These are phyloP conservation scores for Fusarium luffae DNA, from an alignment of 2,329 filamentous ascomycete species.

Conservation along the genomic window DNA sequence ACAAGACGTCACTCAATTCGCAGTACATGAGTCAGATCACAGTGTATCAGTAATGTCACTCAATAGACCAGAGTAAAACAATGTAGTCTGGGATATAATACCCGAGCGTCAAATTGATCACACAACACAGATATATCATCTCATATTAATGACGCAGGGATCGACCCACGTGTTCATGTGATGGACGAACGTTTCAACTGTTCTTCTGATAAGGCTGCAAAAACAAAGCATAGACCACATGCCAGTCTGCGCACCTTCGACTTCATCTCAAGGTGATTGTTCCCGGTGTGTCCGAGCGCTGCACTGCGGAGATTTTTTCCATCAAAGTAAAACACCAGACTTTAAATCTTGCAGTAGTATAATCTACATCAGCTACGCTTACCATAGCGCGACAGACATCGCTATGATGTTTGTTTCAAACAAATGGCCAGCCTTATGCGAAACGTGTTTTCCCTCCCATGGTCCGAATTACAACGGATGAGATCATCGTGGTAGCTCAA, in stretches of 20 bases:
- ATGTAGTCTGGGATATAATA: neutral
- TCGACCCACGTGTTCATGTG: neutral
- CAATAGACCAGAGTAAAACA: neutral
- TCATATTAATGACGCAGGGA: neutral
- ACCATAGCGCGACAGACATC: neutral
- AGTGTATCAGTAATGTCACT: neutral
- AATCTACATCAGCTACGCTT: neutral
- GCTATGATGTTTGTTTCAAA: conserved; percentile 2
- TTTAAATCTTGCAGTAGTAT: neutral
- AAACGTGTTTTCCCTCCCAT: neutral
- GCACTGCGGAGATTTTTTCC: neutral
- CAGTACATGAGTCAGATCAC: neutral
- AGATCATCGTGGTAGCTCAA: neutral
- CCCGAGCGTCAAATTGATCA: neutral
- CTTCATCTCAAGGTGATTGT: neutral
- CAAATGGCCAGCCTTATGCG: neutral
- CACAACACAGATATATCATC: neutral
- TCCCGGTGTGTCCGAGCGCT: neutral
- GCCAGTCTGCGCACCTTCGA: neutral
- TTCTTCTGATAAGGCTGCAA: neutral
- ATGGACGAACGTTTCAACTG: neutral
- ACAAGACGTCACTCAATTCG: neutral
- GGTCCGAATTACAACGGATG: neutral
- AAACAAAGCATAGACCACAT: neutral
- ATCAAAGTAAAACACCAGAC: neutral